Evolutionary conservation across 345 rosid species (phyloP).

Genomic region (Hypericum androsaemum): DNA sequence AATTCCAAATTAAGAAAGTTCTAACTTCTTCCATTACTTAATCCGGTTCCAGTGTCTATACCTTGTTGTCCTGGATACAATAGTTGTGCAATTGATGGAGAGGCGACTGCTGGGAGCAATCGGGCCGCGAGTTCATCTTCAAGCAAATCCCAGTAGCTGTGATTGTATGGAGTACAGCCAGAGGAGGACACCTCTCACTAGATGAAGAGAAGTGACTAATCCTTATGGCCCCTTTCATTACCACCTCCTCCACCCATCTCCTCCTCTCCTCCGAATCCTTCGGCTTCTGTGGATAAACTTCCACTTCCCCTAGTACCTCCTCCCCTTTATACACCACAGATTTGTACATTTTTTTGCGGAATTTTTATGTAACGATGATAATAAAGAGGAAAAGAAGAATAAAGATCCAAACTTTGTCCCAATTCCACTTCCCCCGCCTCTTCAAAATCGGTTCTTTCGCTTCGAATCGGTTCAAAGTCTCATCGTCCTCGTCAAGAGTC

Average conservation of each 20-base stretch:
- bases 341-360: conserved; percentile 35
- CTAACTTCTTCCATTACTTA: conserved; percentile 7
- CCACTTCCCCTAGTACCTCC: conserved; percentile 69
- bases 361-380: no score
- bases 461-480: no score
- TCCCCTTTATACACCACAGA: conserved; percentile 58
- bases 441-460: no score
- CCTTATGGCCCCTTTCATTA: conserved; percentile 47
- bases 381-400: no score
- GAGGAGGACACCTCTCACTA: conserved; percentile 95
- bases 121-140: conserved; percentile 73
- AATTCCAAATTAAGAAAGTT: neutral
- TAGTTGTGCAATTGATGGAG: conserved; percentile 64
- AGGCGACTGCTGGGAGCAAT: conserved; percentile 33
- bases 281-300: conserved; percentile 44
- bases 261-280: conserved; percentile 24
- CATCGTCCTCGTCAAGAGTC: no score
- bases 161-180: conserved; percentile 78
- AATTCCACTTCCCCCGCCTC: no score
- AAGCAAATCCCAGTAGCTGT: conserved; percentile 68
- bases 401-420: no score
- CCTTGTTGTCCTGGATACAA: conserved; percentile 92
- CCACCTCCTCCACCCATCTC: conserved; percentile 39
- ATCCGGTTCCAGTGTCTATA: conserved; percentile 29
- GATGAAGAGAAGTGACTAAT: conserved; percentile 54